A percentile compares a stretch with the other conserved stretches of the same genome.
These are phyloP conservation scores for Adenanthera pavonina DNA, from an alignment of 306 rosid species.

Conservation along the genomic window DNA sequence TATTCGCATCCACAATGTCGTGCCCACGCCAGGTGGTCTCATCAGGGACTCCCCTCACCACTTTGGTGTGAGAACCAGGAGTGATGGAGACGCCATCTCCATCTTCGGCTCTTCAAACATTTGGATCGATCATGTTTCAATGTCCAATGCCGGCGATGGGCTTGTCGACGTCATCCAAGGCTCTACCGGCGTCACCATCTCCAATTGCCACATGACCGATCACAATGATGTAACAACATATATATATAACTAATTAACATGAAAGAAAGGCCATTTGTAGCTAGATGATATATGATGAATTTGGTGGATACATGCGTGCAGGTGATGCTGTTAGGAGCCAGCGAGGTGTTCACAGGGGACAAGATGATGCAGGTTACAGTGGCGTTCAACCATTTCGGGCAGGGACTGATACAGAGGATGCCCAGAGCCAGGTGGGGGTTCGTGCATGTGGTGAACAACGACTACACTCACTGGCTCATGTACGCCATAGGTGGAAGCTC, in stretches of 20 bases:
- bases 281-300: not conserved
- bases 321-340: slow-evolving; percentile 92
- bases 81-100: slow-evolving; percentile 85
- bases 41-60: slow-evolving; percentile 68
- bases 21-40: slow-evolving; percentile 50
- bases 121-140: slow-evolving; percentile 85
- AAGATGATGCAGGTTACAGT: slow-evolving; percentile 77
- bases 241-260: not conserved
- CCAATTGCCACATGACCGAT: slow-evolving; percentile 72
- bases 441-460: slow-evolving; percentile 81
- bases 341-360: slow-evolving; percentile 49
- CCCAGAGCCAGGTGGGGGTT: slow-evolving; percentile 82
- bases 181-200: slow-evolving; percentile 80
- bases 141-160: slow-evolving; percentile 69
- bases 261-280: not conserved
- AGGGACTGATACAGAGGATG: slow-evolving; percentile 81
- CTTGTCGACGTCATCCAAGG: slow-evolving; percentile 72
- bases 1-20: slow-evolving; percentile 51
- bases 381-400: slow-evolving; percentile 90
- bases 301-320: slow-evolving; percentile 17
- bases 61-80: slow-evolving; percentile 49
- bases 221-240: slow-evolving; percentile 60
- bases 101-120: slow-evolving; percentile 68
- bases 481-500: slow-evolving; percentile 87
- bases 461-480: slow-evolving; percentile 89